Base-by-base conservation (phyloP, 1,139 yeast genomes). In the Kodamaea plutei region DNA sequence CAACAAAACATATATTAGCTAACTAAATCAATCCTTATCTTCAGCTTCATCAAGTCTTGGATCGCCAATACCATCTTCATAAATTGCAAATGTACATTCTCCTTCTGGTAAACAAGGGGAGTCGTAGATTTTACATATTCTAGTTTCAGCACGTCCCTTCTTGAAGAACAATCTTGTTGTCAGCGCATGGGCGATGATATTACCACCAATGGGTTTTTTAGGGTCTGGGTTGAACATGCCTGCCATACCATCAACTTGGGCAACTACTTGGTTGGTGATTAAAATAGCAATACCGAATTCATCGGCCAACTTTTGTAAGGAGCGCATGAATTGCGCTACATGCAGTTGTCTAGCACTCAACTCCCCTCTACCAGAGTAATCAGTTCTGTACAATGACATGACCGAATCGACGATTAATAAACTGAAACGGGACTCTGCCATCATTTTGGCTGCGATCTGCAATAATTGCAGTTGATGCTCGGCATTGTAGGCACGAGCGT, bases 131-230 rank as follows among this genome's bases (percentile, higher is more conserved):
- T 87, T 88, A 62, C 97, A 91, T 24, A 87, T 81, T 65, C 98
- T 79, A 50, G 85, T 91, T 47, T 88, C 95, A 13, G 82, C 96
- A 44, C 84, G 76, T 27, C 96, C 96, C 64, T 91, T 91, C 52
- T 82, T 82, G 55, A 91, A 79, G 29, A 87, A 83, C 39, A 91
- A 71, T 47, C 97, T 73, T 1, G 98, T 91, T 7, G 97, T 91
- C 3, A 96, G 87, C 14, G 95, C 81, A 56, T 93, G 99, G 2
- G 98, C 98, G 58, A 93, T 82, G 47, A 93, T 91, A 51, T 93
- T 91, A 48, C 99, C 99, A 36, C 99, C 99, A 47, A 93, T 91
- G 8, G 99, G 98, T 56, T 93, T 93, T 58, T 93, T 93, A n/a
- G 98, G 97, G 54, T 91, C 98, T 1, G 96, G 94, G 47, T 88